These are phyloP conservation scores for Pochonia chlamydosporia DNA, from an alignment of 2,329 filamentous ascomycete species.

Conservation along the genomic window DNA sequence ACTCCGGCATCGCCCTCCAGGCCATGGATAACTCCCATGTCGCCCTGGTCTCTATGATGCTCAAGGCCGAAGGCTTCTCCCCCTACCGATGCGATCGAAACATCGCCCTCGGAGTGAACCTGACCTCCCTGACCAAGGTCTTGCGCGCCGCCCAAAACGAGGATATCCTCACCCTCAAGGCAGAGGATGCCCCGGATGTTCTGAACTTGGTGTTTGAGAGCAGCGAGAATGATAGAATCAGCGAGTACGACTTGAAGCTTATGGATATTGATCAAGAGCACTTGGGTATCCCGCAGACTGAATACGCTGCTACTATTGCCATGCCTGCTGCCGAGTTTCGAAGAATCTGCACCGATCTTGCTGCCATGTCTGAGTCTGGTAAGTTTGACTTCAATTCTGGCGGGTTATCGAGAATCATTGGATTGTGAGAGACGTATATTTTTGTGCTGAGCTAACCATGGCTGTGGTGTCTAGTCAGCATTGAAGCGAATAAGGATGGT, in stretches of 20 bases:
- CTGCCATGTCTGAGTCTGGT: conserved; percentile 94
- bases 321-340: conserved; percentile 91
- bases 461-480: conserved; percentile 58
- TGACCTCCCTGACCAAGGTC: conserved; percentile 94
- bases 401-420: too few relatives aligned
- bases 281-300: conserved; percentile 96
- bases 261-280: conserved; percentile 99
- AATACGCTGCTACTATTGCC: conserved; percentile 84
- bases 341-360: conserved; percentile 89
- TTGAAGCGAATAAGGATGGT: conserved; percentile 94
- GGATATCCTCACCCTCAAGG: conserved; percentile 93
- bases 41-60: conserved; percentile 96
- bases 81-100: conserved; percentile 98
- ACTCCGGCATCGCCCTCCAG: conserved; percentile 94
- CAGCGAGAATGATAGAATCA: conserved; percentile 78
- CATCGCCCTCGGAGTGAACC: conserved; percentile 95
- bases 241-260: conserved; percentile 99
- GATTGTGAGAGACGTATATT: too few relatives aligned
- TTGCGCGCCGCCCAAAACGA: conserved; percentile 90
- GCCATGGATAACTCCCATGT: conserved; percentile 99
- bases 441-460: neutral
- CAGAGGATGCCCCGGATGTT: conserved; percentile 91
- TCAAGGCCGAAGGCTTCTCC: conserved; percentile 90
- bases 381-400: conserved; percentile 28
- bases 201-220: conserved; percentile 96